Percentiles rank a stretch among this genome's conserved stretches.
Conservation (phyloP, 257 asterid species). For the Orobanche coerulescens region DNA sequence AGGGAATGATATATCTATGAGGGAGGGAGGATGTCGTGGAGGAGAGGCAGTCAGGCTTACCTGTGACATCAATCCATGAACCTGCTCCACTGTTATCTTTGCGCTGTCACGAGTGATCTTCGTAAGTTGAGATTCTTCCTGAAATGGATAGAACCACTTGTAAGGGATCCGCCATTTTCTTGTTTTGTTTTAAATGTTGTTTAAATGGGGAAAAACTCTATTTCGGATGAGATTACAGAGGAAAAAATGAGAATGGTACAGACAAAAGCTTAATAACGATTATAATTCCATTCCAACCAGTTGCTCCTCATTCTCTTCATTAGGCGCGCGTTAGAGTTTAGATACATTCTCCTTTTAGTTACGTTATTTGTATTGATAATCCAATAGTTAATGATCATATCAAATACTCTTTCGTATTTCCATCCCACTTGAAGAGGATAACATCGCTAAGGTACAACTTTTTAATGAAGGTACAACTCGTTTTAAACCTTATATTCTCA, state of each 20-base stretch:
- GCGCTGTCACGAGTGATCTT: constrained; percentile 94
- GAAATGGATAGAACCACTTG: constrained; percentile 16
- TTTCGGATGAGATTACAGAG: not conserved
- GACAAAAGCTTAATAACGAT: not conserved
- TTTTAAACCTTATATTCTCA: too few species aligned
- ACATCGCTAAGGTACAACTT: too few species aligned
- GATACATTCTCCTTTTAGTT: not conserved
- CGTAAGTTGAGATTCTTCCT: constrained; percentile 93
- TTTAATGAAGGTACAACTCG: too few species aligned
- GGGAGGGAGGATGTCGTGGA: not conserved
- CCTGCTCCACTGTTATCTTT: constrained; percentile 96
- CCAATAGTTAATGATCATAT: too few species aligned
- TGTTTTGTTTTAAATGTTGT: too few species aligned
- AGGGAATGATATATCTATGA: not conserved
- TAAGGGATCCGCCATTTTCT: constrained; percentile 9
- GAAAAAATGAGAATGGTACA: not conserved
- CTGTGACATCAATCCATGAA: constrained; percentile 98
- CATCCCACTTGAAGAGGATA: too few species aligned
- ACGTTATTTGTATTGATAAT: too few species aligned
- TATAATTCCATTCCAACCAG: not conserved
- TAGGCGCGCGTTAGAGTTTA: not conserved
- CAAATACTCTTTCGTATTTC: too few species aligned
- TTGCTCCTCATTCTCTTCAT: not conserved
- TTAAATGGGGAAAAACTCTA: not conserved
- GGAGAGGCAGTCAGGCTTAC: constrained; percentile 31